phyloP scores from a whole-genome alignment of 352 stramenopile species.

The Pythium rhizo-oryzae region DNA sequence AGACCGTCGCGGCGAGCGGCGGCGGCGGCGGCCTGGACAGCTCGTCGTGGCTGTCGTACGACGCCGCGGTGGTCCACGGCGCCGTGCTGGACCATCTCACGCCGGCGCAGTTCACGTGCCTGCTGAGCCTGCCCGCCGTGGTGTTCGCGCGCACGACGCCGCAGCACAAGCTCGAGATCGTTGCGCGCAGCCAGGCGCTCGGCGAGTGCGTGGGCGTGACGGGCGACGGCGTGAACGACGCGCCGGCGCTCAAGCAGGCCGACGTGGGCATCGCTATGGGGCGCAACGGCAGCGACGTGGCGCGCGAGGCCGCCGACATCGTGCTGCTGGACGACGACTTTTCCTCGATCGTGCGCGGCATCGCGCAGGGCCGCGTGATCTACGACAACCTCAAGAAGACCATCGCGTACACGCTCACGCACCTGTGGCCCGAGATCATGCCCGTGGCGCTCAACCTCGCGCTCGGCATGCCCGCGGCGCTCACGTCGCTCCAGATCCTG shows the following conservation, averaged over 20 bases:
- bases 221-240: slow-evolving; percentile 93
- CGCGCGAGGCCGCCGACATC: slow-evolving; percentile 94
- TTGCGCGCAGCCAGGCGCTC: slow-evolving; percentile 49
- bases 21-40: neutral
- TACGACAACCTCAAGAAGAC: slow-evolving; percentile 94
- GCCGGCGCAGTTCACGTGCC: neutral
- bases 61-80: slow-evolving; percentile 11
- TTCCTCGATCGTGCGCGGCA: slow-evolving; percentile 89
- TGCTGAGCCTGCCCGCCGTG: slow-evolving; percentile 44
- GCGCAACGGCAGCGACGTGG: slow-evolving; percentile 93
- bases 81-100: neutral
- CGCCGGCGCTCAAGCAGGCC: slow-evolving; percentile 91
- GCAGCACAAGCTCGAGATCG: slow-evolving; percentile 89
- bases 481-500: slow-evolving; percentile 90
- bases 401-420: slow-evolving; percentile 92
- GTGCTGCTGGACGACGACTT: slow-evolving; percentile 97
- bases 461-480: slow-evolving; percentile 73
- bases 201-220: slow-evolving; percentile 66
- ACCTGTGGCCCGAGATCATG: slow-evolving; percentile 83
- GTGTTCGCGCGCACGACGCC: slow-evolving; percentile 95
- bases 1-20: too few relatives aligned
- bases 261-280: slow-evolving; percentile 98
- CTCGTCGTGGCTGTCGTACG: slow-evolving; percentile 2
- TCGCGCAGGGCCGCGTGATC: slow-evolving; percentile 57
- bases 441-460: slow-evolving; percentile 73